These are phyloP conservation scores for Penicillium pancosmium DNA, from an alignment of 495 filamentous ascomycete species.

Conservation along the genomic window DNA sequence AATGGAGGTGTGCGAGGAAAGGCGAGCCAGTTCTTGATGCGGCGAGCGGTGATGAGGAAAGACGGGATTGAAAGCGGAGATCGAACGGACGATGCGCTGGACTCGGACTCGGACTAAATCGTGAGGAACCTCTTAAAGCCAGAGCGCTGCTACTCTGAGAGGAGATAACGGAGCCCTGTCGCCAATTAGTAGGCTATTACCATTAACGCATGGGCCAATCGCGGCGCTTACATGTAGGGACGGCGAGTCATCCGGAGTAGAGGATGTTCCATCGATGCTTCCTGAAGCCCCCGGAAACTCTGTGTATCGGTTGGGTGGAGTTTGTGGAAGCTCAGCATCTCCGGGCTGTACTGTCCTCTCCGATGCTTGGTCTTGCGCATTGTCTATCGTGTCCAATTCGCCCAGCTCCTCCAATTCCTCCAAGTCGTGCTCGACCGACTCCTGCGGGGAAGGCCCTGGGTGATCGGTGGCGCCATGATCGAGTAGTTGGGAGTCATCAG, in stretches of 20 bases:
- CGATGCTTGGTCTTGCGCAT: conserved; percentile 27
- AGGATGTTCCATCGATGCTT: conserved; percentile 57
- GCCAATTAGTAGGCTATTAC: conserved; percentile 27
- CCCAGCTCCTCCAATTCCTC: conserved; percentile 28
- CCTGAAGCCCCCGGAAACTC: conserved; percentile 23
- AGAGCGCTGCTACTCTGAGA: conserved; percentile 70
- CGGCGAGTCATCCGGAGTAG: conserved; percentile 85
- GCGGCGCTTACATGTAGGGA: conserved; percentile 73
- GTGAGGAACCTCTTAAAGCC: conserved; percentile 50
- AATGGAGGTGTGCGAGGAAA: conserved; percentile 72
- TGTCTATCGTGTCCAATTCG: conserved; percentile 31
- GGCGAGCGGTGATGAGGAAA: conserved; percentile 60
- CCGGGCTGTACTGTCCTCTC: conserved; percentile 21
- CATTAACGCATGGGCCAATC: conserved; percentile 5
- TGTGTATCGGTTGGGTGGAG: conserved; percentile 26
- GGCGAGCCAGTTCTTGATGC: conserved; percentile 77
- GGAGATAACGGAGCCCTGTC: conserved; percentile 78
- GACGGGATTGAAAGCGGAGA: conserved; percentile 85
- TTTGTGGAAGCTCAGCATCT: conserved; percentile 23
- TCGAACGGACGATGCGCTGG: conserved; percentile 92
- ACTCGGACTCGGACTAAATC: conserved; percentile 65
- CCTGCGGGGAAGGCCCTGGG: conserved; percentile 20
- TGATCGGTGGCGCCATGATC: conserved; percentile 29
- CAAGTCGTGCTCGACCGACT: conserved; percentile 18
- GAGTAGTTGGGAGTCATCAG: conserved; percentile 28